Percentiles rank a stretch among this genome's conserved stretches.
These are phyloP conservation scores for Coccinonectria pachysandricola DNA, from an alignment of 2,329 filamentous ascomycete genomes.

Conservation along the genomic window DNA sequence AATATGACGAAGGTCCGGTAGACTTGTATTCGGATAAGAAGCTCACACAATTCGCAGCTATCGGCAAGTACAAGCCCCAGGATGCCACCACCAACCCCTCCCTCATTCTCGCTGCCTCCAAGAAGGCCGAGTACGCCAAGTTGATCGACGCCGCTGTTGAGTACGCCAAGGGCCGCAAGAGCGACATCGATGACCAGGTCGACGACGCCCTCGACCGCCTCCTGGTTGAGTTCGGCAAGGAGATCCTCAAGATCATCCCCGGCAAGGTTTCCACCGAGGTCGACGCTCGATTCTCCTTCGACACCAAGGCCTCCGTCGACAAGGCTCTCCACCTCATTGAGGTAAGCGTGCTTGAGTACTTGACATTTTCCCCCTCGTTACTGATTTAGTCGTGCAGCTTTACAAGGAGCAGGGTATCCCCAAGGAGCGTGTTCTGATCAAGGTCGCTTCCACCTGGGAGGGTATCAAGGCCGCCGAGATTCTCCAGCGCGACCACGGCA, in stretches of 20 bases:
- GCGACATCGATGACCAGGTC: constrained; percentile 67
- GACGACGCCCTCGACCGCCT: constrained; percentile 87
- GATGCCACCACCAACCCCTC: constrained; percentile 99
- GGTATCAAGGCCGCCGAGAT: constrained; percentile 98
- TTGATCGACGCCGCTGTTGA: constrained; percentile 78
- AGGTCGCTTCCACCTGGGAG: constrained; percentile 98
- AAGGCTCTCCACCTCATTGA: constrained; percentile 98
- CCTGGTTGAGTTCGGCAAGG: constrained; percentile 93
- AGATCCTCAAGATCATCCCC: constrained; percentile 94
- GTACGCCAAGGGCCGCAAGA: constrained; percentile 71
- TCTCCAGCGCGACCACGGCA: constrained; percentile 86
- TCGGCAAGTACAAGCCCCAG: constrained; percentile 99
- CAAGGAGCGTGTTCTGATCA: constrained; percentile 95
- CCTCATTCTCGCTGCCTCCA: constrained; percentile 93
- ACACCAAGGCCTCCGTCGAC: constrained; percentile 80
- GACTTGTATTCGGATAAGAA: constrained; percentile 5
- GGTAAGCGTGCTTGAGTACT: too few species aligned
- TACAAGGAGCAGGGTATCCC: constrained; percentile 86
- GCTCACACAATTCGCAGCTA: constrained; percentile 48
- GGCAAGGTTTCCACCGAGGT: constrained; percentile 99
- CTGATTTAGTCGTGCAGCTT: constrained; percentile 63
- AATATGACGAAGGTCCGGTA: too few species aligned
- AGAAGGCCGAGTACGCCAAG: constrained; percentile 93
- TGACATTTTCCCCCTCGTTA: too few species aligned
- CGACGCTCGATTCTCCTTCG: constrained; percentile 91